Percentiles rank a stretch among this genome's conserved stretches.
phyloP scores from a whole-genome alignment of 2,329 filamentous ascomycete species.

The Aspergillus floridensis region DNA sequence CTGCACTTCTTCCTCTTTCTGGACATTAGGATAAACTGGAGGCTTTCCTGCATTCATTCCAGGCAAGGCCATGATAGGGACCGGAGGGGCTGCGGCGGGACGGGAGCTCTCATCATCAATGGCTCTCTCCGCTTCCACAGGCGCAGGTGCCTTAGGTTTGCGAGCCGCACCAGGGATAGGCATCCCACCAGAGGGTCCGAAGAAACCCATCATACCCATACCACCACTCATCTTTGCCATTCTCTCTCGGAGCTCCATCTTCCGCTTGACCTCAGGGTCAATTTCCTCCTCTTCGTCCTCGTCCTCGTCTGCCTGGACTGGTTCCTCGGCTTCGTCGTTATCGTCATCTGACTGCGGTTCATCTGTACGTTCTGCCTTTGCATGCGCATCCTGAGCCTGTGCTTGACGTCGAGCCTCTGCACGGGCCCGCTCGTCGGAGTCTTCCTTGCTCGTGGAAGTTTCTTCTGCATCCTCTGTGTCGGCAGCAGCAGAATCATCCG shows the following conservation, averaged over 20 bases:
- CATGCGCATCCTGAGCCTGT: constrained; percentile 2
- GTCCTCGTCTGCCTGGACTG: constrained; percentile 57
- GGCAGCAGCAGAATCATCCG: constrained; percentile 62
- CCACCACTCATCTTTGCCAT: constrained; percentile 99
- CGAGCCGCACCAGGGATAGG: constrained; percentile 42
- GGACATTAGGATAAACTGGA: constrained; percentile 44
- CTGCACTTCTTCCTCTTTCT: constrained; percentile 51
- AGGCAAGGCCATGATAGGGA: constrained; percentile 63
- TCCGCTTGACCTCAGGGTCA: constrained; percentile 80
- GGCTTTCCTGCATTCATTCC: constrained; percentile 62
- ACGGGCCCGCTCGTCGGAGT: constrained; percentile 60
- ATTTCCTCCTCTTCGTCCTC: constrained; percentile 72
- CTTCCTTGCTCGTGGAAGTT: constrained; percentile 68
- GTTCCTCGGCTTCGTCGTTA: constrained; percentile 43
- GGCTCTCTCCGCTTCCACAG: constrained; percentile 35
- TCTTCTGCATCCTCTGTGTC: constrained; percentile 63
- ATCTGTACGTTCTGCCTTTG: constrained; percentile 10
- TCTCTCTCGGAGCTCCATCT: constrained; percentile 83
- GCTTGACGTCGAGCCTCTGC: constrained; percentile 15
- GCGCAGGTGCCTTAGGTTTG: constrained; percentile 50
- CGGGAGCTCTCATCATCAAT: constrained; percentile 31
- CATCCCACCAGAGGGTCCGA: constrained; percentile 67
- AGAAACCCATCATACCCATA: constrained; percentile 96
- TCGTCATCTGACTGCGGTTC: constrained; percentile 30
- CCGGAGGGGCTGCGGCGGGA: constrained; percentile 41